phyloP scores from a whole-genome alignment of 1,284 basidiomycete species.

The Cerioporus squamosus region DNA sequence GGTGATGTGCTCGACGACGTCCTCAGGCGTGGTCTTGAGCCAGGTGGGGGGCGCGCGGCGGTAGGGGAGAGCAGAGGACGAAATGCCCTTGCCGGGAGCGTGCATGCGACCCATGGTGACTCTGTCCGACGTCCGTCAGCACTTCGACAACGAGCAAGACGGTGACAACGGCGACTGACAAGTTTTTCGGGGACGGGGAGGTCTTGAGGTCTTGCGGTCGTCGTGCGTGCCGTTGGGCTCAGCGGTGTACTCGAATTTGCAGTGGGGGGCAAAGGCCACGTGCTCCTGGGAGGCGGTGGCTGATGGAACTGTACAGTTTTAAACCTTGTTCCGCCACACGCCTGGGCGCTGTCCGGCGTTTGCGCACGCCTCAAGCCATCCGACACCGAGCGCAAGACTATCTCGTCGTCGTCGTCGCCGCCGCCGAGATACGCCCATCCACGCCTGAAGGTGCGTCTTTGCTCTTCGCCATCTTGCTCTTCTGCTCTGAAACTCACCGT shows the following conservation, averaged over 20 bases:
- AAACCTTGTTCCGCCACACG: slow-evolving; percentile 45
- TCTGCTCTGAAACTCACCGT: slow-evolving; percentile 17
- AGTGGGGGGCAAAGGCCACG: slow-evolving; percentile 34
- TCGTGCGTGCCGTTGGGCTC: slow-evolving; percentile 44
- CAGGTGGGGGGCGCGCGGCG: slow-evolving; percentile 93
- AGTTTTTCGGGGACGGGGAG: slow-evolving; percentile 35
- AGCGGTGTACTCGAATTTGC: slow-evolving; percentile 25
- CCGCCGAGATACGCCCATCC: slow-evolving; percentile 41
- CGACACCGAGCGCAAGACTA: slow-evolving; percentile 41
- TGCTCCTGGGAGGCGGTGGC: slow-evolving; percentile 40
- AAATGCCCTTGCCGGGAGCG: slow-evolving; percentile 98
- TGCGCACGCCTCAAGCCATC: slow-evolving; percentile 30
- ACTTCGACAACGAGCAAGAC: slow-evolving; percentile 1
- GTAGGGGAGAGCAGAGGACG: slow-evolving; percentile 98
- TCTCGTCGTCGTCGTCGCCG: slow-evolving; percentile 41
- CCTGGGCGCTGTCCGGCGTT: slow-evolving; percentile 29
- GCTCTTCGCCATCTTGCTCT: slow-evolving; percentile 8
- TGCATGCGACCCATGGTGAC: slow-evolving; percentile 90
- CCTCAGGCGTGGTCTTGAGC: slow-evolving; percentile 96
- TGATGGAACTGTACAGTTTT: slow-evolving; percentile 44
- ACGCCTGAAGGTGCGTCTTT: slow-evolving; percentile 32
- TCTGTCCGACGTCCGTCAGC: slow-evolving; percentile 34
- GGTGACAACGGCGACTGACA: slow-evolving; percentile 35
- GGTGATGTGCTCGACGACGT: slow-evolving; percentile 95
- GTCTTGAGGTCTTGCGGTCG: slow-evolving; percentile 49